Base-by-base conservation (phyloP, 352 stramenopile species). In the Albugo laibachii region DNA sequence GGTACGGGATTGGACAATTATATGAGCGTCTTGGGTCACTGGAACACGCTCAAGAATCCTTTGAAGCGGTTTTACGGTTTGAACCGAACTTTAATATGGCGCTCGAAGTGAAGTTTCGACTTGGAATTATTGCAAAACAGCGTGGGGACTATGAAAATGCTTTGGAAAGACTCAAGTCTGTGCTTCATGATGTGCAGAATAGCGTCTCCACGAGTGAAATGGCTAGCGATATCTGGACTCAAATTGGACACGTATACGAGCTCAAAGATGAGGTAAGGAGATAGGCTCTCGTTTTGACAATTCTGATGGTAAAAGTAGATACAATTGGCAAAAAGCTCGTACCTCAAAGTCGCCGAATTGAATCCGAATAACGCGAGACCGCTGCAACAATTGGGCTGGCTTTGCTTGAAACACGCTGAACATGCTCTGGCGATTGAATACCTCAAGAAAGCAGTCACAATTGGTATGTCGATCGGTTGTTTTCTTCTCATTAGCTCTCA, bases 1-100 rank as follows among this genome's bases (percentile, higher is more conserved):
- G 76, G 76, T 89, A 85, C 59, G 76, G 76, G 52, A 89, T 89
- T 42, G 76, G 76, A 10, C 73, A 86, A 60, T 67, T 89, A 45
- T 89, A 89, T 54, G 76, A 89, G 51, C 76, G 76, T 34, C 69
- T 83, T 11, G 76, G 76, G 0, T 85, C 76, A 43, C 58, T 89
- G 12, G 76, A 89, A 52, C 76, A 89, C 57, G 76, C 76, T 15
- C 73, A 89, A 45, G 76, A 89, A 49, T 84, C 73, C 24, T 89
- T 89, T 47, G 73, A 89, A 48, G 76, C 76, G 27, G 76, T 89
- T 43, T 58, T 89, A 39, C 72, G 70, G 38, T 86, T 89, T 47
- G 76, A 89, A 27, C 76, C 76, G 24, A 83, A 81, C 52, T 89
- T 89, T 59, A 85, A 84, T 53, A 89, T 86, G 76, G 76, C 73